These are phyloP conservation scores for Crithidia thermophila DNA, from an alignment of 208 protist species.

Conservation along the genomic window DNA sequence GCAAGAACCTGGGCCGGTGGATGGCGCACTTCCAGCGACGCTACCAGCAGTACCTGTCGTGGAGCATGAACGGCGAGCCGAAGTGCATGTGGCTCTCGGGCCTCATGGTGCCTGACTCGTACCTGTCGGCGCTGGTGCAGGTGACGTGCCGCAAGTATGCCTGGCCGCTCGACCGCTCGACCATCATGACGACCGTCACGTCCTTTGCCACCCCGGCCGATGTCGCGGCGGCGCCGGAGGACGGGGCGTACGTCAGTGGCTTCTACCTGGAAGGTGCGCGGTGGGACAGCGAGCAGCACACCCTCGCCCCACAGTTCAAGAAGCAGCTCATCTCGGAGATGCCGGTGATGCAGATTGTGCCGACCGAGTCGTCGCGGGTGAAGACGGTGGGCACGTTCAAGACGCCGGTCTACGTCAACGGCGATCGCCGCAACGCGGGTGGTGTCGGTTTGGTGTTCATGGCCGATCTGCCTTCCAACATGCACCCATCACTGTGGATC, in stretches of 20 bases:
- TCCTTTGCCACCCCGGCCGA: constrained; percentile 67
- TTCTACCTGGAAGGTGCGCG: constrained; percentile 98
- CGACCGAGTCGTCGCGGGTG: constrained; percentile 95
- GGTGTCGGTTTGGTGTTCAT: constrained; percentile 99
- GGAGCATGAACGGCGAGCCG: constrained; percentile 96
- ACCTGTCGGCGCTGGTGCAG: constrained; percentile 98
- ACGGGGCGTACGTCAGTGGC: constrained; percentile 97
- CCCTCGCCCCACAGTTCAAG: constrained; percentile 90
- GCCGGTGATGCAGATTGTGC: constrained; percentile 98
- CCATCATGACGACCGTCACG: constrained; percentile 96
- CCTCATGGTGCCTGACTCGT: constrained; percentile 99
- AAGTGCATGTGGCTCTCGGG: constrained; percentile 99
- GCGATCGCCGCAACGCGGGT: constrained; percentile 95
- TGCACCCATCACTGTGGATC: constrained; percentile 96
- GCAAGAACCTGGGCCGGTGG: constrained; percentile 97
- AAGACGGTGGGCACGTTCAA: constrained; percentile 96
- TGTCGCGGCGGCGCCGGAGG: constrained; percentile 75
- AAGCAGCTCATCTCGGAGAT: constrained; percentile 97
- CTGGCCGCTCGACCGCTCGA: constrained; percentile 98
- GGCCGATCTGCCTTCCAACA: constrained; percentile 93
- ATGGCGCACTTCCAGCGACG: constrained; percentile 95
- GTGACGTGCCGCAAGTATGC: constrained; percentile 97
- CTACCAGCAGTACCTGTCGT: constrained; percentile 95
- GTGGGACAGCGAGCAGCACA: constrained; percentile 93
- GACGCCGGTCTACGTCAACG: constrained; percentile 99